Evolutionary conservation across 1,139 yeast genomes (phyloP), one percentile per base, ranked within the genome.

Genomic region (Yamadazyma songkhlaensis): DNA sequence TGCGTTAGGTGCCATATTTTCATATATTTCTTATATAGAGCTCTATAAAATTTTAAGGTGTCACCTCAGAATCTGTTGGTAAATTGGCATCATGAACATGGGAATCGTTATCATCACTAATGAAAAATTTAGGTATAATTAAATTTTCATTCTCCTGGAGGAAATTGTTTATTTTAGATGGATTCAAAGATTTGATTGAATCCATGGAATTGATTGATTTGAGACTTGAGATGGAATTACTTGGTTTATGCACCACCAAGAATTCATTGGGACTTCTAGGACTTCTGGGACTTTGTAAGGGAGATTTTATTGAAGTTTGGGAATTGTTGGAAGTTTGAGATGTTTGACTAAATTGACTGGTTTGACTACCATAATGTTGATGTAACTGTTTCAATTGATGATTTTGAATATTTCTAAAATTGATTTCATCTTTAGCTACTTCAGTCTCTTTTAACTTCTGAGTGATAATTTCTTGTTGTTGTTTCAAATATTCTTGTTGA

Each of bases 401-500:
- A 22, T 13, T 8, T 10, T 24, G 28, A 3, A 8, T 3, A 9
- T 12, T 31, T 13, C 22, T 31, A 3, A 9, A 13, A 9, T 7
- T 17, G 4, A 20, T 30, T 11, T 17, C 32, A 22, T 30, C 32
- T 25, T 25, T 24, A 14, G 35, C 35, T 4, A 36, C 14, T 17
- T 36, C 34, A 20, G 35, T 45, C 35, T 50, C 49, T 34, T 49
- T 51, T 20, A 57, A 46, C 41, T 57, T 62, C 40, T 57, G 47
- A 37, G 48, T 54, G 43, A 68, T 50, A 25, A 65, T 46, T 28
- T 59, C 60, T 42, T 64, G 69, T 44, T 70, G 74, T 42, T 66
- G 72, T 32, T 55, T 56, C 45, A 70, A 52, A 28, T 62, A 57
- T 39, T 67, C 67, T 42, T 63, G 62, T 46, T 70, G 76, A 39